A percentile compares a stretch with the other conserved stretches of the same genome.
Conservation (phyloP, 768 basidiomycete genomes). For the Amanita jacksonii region DNA sequence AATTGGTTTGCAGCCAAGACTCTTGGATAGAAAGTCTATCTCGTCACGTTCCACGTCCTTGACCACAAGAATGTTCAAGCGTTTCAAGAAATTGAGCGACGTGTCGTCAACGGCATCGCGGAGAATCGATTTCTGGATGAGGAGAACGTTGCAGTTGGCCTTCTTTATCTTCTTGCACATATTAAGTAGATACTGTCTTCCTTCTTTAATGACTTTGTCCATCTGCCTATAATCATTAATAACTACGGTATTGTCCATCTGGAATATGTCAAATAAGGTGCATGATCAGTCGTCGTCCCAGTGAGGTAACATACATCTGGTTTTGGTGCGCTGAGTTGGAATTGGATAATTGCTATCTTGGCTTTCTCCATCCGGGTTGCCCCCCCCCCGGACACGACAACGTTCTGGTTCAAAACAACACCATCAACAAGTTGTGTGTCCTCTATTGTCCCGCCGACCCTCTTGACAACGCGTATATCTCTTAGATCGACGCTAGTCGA, state of each 20-base stretch:
- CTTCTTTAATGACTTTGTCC: conserved; percentile 99
- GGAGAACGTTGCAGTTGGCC: conserved; percentile 97
- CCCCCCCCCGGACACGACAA: conserved; percentile 82
- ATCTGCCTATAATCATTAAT: conserved; percentile 99
- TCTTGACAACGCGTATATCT: conserved; percentile 95
- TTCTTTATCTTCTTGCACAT: conserved; percentile 99
- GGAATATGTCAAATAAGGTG: conserved; percentile 11
- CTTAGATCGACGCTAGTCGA: conserved; percentile 95
- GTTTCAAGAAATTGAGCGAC: conserved; percentile 94
- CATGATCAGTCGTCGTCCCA: background rate
- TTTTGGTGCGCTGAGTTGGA: conserved; percentile 96
- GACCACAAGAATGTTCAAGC: conserved; percentile 90
- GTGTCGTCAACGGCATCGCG: conserved; percentile 99
- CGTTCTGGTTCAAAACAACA: conserved; percentile 95
- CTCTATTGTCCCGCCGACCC: conserved; percentile 98
- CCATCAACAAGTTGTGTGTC: conserved; percentile 97
- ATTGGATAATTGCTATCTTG: conserved; percentile 96
- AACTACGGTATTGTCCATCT: conserved; percentile 99
- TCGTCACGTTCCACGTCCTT: conserved; percentile 99
- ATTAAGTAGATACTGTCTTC: conserved; percentile 94
- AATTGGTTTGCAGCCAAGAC: conserved; percentile 90
- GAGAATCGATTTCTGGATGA: conserved; percentile 98
- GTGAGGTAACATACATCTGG: conserved; percentile 64
- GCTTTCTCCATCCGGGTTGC: conserved; percentile 96
- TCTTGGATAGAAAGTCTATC: conserved; percentile 94